Conservation (phyloP, 2,329 filamentous ascomycete genomes). For the Tolypocladium album region DNA sequence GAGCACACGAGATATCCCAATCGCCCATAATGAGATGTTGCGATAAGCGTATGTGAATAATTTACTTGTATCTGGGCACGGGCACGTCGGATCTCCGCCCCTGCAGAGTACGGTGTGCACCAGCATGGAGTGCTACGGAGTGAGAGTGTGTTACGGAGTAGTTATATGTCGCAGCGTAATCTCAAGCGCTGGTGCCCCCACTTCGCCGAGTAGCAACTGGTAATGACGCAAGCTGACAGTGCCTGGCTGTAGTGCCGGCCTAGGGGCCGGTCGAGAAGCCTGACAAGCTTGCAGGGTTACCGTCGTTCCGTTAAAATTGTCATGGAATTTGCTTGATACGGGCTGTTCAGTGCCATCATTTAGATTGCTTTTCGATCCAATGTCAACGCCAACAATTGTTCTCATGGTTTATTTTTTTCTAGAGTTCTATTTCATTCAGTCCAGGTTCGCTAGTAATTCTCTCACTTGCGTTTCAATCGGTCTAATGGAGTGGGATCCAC, state of each 20-base stretch:
- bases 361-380: background rate
- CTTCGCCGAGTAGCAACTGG: background rate
- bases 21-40: background rate
- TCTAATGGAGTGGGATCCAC: background rate
- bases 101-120: background rate
- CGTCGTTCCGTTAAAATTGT: background rate
- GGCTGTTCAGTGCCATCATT: background rate
- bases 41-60: background rate
- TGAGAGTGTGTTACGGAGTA: background rate
- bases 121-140: no score
- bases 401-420: no score
- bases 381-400: background rate
- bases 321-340: background rate
- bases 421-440: no score
- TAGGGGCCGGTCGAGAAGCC: background rate
- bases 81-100: no score
- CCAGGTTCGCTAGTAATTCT: no score
- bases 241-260: background rate
- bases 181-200: background rate
- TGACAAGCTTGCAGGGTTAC: background rate
- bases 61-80: background rate
- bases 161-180: background rate
- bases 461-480: background rate
- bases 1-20: background rate
- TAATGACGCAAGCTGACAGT: background rate